Evolutionary conservation across 2,329 filamentous ascomycete species (phyloP).

Genomic region (Aureobasidium namibiae): DNA sequence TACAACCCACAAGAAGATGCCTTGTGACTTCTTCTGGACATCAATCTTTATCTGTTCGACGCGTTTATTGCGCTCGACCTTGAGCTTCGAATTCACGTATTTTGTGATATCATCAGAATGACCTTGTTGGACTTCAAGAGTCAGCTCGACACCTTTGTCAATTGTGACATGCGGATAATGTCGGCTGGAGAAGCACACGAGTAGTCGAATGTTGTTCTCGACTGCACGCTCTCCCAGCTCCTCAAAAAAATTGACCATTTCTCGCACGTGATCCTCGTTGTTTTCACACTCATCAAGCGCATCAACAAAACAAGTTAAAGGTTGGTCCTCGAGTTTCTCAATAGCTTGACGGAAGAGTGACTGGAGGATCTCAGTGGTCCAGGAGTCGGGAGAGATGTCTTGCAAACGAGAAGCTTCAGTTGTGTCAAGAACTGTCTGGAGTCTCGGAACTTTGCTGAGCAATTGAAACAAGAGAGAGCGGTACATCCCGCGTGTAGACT

Average conservation of each 20-base stretch:
- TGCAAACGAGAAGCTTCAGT: neutral
- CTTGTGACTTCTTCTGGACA: neutral
- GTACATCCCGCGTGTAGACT: neutral
- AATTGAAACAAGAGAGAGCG: neutral
- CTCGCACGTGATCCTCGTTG: slow-evolving; percentile 28
- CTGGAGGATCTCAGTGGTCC: neutral
- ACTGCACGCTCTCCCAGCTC: slow-evolving; percentile 26
- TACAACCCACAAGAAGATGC: neutral
- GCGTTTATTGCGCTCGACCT: neutral
- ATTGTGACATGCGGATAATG: slow-evolving; percentile 40
- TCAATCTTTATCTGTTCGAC: neutral
- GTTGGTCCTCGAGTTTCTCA: slow-evolving; percentile 17
- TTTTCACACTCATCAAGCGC: slow-evolving; percentile 43
- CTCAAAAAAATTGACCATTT: slow-evolving; percentile 40
- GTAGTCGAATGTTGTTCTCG: slow-evolving; percentile 17
- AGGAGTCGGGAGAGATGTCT: neutral
- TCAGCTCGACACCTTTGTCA: slow-evolving; percentile 21
- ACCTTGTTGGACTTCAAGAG: slow-evolving; percentile 29
- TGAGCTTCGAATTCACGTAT: neutral
- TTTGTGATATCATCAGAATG: slow-evolving; percentile 26
- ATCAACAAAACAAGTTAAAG: slow-evolving; percentile 27
- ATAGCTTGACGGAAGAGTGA: neutral
- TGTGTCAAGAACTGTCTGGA: neutral
- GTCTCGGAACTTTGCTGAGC: neutral
- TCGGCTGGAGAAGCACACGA: slow-evolving; percentile 39